Percentiles rank a stretch among this genome's conserved stretches.
Conservation (phyloP, 805 yeast species). For the Blastobotrys parvus region DNA sequence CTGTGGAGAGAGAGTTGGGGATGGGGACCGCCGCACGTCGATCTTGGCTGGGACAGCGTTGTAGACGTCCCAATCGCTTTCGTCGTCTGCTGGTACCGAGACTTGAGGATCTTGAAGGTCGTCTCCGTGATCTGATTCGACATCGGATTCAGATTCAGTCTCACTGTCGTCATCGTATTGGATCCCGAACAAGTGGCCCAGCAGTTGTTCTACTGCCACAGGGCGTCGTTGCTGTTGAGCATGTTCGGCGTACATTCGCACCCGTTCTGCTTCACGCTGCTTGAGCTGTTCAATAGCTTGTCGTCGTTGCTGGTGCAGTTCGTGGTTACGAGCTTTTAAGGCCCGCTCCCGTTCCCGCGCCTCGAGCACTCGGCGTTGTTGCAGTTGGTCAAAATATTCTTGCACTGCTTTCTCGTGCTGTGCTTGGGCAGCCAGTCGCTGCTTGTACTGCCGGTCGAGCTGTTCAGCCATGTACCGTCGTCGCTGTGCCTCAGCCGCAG, state of each 20-base stretch:
- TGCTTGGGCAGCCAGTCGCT: too few relatives aligned
- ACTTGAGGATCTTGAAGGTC: constrained; percentile 12
- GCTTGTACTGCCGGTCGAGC: not conserved
- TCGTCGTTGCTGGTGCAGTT: too few relatives aligned
- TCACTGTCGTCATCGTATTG: not conserved
- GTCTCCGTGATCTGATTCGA: constrained; percentile 5
- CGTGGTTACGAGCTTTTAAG: too few relatives aligned
- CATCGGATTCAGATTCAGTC: constrained; percentile 7
- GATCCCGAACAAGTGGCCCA: not conserved
- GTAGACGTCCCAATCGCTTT: constrained; percentile 7
- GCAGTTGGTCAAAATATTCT: not conserved
- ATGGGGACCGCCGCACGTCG: not conserved
- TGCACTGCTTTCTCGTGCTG: not conserved
- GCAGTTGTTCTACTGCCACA: not conserved
- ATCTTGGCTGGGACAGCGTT: not conserved
- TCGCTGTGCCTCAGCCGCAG: not conserved
- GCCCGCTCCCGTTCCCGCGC: too few relatives aligned
- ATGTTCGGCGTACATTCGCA: too few relatives aligned
- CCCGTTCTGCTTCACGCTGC: not conserved
- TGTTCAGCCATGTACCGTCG: not conserved
- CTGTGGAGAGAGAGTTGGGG: not conserved
- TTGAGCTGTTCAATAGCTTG: not conserved
- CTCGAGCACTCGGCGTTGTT: too few relatives aligned
- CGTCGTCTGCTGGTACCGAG: constrained; percentile 11
- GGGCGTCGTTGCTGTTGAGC: not conserved